phyloP scores from a whole-genome alignment of 2,329 filamentous ascomycete species.

The Pestalotiopsis sp. region DNA sequence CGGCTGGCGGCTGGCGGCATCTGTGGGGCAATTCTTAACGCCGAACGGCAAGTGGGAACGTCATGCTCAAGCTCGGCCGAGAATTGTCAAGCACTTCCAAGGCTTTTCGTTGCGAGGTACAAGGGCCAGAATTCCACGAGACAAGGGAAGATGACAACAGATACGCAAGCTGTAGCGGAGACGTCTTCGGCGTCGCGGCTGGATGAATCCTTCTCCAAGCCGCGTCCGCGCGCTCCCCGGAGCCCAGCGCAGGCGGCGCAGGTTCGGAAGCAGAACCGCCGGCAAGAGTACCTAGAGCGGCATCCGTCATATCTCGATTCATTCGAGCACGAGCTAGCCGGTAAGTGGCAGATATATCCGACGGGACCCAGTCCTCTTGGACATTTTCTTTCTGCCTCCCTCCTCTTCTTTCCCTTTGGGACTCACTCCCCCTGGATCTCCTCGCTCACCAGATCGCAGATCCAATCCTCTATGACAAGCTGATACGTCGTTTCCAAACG shows the following conservation, averaged over 20 bases:
- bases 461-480: constrained; percentile 79
- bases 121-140: not conserved
- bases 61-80: not conserved
- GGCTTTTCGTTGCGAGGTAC: not conserved
- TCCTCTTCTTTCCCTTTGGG: not conserved
- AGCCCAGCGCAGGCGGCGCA: constrained; percentile 44
- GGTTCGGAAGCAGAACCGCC: constrained; percentile 72
- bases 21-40: not conserved
- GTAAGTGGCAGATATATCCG: constrained; percentile 33
- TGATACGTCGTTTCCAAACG: constrained; percentile 78
- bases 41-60: not conserved
- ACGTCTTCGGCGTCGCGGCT: not conserved
- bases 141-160: not conserved
- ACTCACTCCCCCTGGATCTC: not conserved
- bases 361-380: not conserved
- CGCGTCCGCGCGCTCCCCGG: constrained; percentile 46
- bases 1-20: not conserved
- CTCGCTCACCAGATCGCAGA: constrained; percentile 44
- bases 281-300: constrained; percentile 74
- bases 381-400: not conserved
- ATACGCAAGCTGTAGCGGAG: not conserved
- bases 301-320: constrained; percentile 72
- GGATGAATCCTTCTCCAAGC: constrained; percentile 34
- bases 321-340: constrained; percentile 57
- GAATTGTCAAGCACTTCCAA: not conserved